These are phyloP conservation scores for Niveomyces coronatus DNA, from an alignment of 2,329 filamentous ascomycete genomes.

Conservation along the genomic window DNA sequence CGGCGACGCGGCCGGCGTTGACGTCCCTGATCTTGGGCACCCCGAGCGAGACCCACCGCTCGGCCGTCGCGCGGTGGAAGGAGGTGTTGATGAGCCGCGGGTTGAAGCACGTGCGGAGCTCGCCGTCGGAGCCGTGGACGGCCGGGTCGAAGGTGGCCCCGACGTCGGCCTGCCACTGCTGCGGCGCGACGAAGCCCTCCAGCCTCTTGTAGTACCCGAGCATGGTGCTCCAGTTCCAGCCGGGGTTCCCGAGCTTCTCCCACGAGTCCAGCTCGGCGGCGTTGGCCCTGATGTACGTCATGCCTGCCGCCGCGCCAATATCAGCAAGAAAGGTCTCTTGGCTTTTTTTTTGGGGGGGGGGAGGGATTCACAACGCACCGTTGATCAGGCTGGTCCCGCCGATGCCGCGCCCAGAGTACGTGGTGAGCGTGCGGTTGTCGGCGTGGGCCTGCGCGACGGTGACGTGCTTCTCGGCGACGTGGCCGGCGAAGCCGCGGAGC, in stretches of 20 bases:
- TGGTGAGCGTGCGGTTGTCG: constrained; percentile 22
- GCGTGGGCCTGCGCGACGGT: constrained; percentile 21
- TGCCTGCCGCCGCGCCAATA: too few relatives aligned
- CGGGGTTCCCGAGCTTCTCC: constrained; percentile 31
- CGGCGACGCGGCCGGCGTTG: constrained; percentile 28
- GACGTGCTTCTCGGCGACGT: constrained; percentile 26
- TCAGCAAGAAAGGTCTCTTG: too few relatives aligned
- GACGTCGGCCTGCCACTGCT: constrained; percentile 20
- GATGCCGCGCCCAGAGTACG: constrained; percentile 26
- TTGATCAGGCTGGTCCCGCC: constrained; percentile 32
- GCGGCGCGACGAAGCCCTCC: constrained; percentile 25
- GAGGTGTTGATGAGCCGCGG: constrained; percentile 23
- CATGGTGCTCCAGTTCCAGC: constrained; percentile 35
- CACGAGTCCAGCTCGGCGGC: constrained; percentile 31
- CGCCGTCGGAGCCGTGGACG: constrained; percentile 26
- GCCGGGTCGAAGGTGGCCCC: constrained; percentile 25
- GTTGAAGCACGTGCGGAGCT: constrained; percentile 27
- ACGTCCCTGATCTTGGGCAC: constrained; percentile 26
- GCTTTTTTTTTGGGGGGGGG: neutral
- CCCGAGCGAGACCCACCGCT: constrained; percentile 23
- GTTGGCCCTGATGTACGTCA: constrained; percentile 36
- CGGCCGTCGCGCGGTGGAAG: constrained; percentile 18
- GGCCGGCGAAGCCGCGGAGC: constrained; percentile 16
- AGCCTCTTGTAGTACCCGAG: constrained; percentile 36
- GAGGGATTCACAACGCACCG: constrained; percentile 15